These are phyloP conservation scores for Prunus dulcis DNA, from an alignment of 306 rosid species.

Conservation along the genomic window DNA sequence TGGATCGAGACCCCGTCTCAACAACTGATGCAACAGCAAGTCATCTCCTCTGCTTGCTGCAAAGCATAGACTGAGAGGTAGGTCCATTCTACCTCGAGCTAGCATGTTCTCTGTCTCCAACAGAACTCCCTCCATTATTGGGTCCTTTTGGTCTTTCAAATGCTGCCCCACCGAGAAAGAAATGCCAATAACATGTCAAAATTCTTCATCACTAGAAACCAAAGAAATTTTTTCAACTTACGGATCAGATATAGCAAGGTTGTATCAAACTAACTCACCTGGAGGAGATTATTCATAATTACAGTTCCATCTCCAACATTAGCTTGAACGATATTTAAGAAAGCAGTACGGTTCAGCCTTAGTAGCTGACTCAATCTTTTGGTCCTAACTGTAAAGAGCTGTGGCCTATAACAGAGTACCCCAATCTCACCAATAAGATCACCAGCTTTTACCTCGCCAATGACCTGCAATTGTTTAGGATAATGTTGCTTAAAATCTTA, in stretches of 20 bases:
- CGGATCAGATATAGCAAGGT: background rate
- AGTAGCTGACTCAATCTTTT: slow-evolving; percentile 78
- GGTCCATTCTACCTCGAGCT: slow-evolving; percentile 77
- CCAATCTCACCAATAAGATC: slow-evolving; percentile 88
- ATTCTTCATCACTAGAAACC: background rate
- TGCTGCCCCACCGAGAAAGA: slow-evolving; percentile 49
- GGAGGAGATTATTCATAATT: slow-evolving; percentile 90
- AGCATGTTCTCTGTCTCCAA: slow-evolving; percentile 82
- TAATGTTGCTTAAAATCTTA: slow-evolving; percentile 5
- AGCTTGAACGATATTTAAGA: slow-evolving; percentile 77
- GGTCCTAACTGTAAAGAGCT: slow-evolving; percentile 78
- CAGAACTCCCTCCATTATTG: slow-evolving; percentile 78
- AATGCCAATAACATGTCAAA: background rate
- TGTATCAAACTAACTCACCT: slow-evolving; percentile 43
- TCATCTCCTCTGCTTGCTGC: slow-evolving; percentile 85
- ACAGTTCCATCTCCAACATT: slow-evolving; percentile 87
- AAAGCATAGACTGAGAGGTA: slow-evolving; percentile 82
- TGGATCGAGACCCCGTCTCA: slow-evolving; percentile 70
- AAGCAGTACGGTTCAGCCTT: slow-evolving; percentile 68
- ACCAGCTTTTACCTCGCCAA: slow-evolving; percentile 76
- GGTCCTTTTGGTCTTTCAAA: slow-evolving; percentile 65
- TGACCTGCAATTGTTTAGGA: slow-evolving; percentile 44
- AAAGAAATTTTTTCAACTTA: background rate
- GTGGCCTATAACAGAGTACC: slow-evolving; percentile 90
- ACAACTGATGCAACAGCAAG: slow-evolving; percentile 63